Evolutionary conservation across 768 basidiomycete genomes (phyloP).

Genomic region (Hemileccinum impolitum): DNA sequence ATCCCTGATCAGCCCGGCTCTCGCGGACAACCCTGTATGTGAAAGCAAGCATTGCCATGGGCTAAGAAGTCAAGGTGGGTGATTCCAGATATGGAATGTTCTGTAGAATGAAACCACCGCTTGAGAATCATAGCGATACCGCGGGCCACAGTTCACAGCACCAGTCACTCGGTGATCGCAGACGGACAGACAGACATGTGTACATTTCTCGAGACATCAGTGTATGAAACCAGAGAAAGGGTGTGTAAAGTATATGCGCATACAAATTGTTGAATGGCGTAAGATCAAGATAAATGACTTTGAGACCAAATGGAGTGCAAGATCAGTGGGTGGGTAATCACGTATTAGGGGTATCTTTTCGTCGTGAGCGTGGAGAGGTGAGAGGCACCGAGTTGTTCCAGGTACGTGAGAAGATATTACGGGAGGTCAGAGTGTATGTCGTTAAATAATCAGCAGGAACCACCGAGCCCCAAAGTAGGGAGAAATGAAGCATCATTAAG

Average conservation of each 20-base stretch:
- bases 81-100: slow-evolving; percentile 27
- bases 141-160: slow-evolving; percentile 8
- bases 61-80: slow-evolving; percentile 2
- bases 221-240: slow-evolving; percentile 3
- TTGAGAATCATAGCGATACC: slow-evolving; percentile 17
- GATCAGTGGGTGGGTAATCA: slow-evolving; percentile 27
- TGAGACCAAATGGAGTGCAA: slow-evolving; percentile 12
- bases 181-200: neutral
- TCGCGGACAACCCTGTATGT: slow-evolving; percentile 4
- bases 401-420: slow-evolving; percentile 24
- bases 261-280: slow-evolving; percentile 29
- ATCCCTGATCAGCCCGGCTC: slow-evolving; percentile 8
- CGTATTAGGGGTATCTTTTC: slow-evolving; percentile 34
- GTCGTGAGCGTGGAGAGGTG: slow-evolving; percentile 16
- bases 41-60: slow-evolving; percentile 19
- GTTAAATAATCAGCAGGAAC: slow-evolving; percentile 20
- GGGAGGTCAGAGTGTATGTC: slow-evolving; percentile 13
- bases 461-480: slow-evolving; percentile 10
- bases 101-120: slow-evolving; percentile 20
- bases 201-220: slow-evolving; percentile 15
- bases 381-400: slow-evolving; percentile 13
- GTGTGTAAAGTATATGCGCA: slow-evolving; percentile 22
- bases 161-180: slow-evolving; percentile 8
- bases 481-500: slow-evolving; percentile 20
- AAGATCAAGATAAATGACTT: slow-evolving; percentile 12